Percentiles rank a stretch among this genome's conserved stretches.
Evolutionary conservation across 441 rosid species (phyloP).

Genomic region (Adansonia grandidieri): DNA sequence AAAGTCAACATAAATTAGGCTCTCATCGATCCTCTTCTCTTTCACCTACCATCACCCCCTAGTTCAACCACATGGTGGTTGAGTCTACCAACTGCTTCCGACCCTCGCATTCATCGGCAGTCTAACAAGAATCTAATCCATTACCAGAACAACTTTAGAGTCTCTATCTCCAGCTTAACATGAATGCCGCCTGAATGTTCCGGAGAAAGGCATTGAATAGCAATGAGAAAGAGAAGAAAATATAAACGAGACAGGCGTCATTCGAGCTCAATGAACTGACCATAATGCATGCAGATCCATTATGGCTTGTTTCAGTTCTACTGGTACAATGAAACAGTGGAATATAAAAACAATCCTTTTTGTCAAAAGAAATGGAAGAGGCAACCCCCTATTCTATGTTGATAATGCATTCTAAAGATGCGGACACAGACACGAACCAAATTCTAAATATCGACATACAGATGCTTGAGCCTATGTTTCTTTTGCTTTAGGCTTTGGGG

Average conservation of each 20-base stretch:
- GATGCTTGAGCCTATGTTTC: conserved; percentile 36
- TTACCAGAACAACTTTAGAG: background rate
- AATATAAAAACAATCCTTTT: conserved; percentile 21
- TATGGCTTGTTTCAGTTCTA: conserved; percentile 18
- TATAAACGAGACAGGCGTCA: conserved; percentile 1
- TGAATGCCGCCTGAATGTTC: background rate
- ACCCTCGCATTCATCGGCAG: background rate
- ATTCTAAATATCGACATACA: conserved; percentile 24
- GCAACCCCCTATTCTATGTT: conserved; percentile 14
- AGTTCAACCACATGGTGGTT: background rate
- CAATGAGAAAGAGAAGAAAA: background rate
- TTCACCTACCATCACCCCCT: conserved; percentile 6
- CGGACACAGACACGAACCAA: background rate
- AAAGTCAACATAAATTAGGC: background rate
- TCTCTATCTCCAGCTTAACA: background rate
- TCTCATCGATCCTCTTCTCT: background rate
- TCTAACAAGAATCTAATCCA: background rate
- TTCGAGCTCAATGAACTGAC: conserved; percentile 10
- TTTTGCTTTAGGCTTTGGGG: conserved; percentile 63
- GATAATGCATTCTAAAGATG: conserved; percentile 17
- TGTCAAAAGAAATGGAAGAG: conserved; percentile 14
- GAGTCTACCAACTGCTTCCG: background rate
- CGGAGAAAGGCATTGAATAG: background rate
- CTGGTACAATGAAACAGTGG: conserved; percentile 21
- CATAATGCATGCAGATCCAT: background rate